A percentile compares a stretch with the other conserved stretches of the same genome.
phyloP scores from a whole-genome alignment of 2,329 filamentous ascomycete species.

The Fusarium phyllophilum region DNA sequence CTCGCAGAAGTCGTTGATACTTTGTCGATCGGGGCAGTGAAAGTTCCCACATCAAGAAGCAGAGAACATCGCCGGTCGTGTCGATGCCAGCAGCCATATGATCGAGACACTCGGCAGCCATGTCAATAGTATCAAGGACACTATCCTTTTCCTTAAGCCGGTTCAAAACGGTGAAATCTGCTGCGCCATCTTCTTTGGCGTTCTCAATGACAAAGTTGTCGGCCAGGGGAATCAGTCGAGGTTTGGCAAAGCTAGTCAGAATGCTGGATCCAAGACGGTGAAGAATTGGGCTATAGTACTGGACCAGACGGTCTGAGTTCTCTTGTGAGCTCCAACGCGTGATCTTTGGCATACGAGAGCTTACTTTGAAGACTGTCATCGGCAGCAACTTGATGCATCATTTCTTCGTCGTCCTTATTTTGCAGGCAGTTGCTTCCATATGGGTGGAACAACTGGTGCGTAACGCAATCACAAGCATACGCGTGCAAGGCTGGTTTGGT shows the following conservation, averaged over 20 bases:
- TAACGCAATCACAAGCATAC: slow-evolving; percentile 75
- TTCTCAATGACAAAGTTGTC: slow-evolving; percentile 68
- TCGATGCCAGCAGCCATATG: slow-evolving; percentile 79
- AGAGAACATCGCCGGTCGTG: slow-evolving; percentile 75
- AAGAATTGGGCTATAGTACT: slow-evolving; percentile 65
- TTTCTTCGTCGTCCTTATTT: slow-evolving; percentile 64
- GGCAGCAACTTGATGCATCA: slow-evolving; percentile 76
- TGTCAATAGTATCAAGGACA: slow-evolving; percentile 62
- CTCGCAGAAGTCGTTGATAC: slow-evolving; percentile 62
- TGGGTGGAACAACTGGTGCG: slow-evolving; percentile 75
- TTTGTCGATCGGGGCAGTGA: slow-evolving; percentile 66
- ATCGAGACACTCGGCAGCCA: slow-evolving; percentile 75
- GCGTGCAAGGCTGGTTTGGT: slow-evolving; percentile 62
- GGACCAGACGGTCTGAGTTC: slow-evolving; percentile 64
- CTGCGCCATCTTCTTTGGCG: slow-evolving; percentile 56
- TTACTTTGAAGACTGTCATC: slow-evolving; percentile 74
- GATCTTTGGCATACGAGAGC: slow-evolving; percentile 33
- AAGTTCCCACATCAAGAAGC: slow-evolving; percentile 77
- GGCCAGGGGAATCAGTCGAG: slow-evolving; percentile 67
- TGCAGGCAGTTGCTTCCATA: slow-evolving; percentile 70
- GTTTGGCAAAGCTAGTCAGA: slow-evolving; percentile 61
- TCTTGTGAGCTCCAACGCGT: slow-evolving; percentile 14
- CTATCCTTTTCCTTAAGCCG: slow-evolving; percentile 64
- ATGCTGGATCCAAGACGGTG: slow-evolving; percentile 59
- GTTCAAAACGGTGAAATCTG: slow-evolving; percentile 66